Evolutionary conservation across 495 filamentous ascomycete species (phyloP), one percentile per base, ranked within the genome.

Genomic region (Xylaria cubensis): DNA sequence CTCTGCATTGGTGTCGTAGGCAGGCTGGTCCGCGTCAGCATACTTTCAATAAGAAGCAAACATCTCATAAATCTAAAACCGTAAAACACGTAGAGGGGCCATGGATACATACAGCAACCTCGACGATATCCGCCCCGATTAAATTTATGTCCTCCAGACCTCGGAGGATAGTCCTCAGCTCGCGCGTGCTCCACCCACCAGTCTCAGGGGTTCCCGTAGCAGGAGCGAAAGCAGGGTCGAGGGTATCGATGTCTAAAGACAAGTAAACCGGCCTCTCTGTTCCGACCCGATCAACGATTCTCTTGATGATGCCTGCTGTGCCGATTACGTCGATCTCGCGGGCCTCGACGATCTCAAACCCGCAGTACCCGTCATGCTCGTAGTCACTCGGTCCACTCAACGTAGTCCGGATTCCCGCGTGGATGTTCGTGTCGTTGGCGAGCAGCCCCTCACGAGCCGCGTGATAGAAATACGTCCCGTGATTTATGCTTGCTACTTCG

Each of bases 391-490:
- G 86, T 24, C 93, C 92, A 9, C 88, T 89, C 21, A 96, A 82
- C 8, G 93, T 86, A 0, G 92, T 95, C 26, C 93, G 87, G 65
- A 96, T 87, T 1, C 94, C 93, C 1, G 92, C 93, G 80, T 96
- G 93, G 32, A 93, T 90, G 73, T 81, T 83, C 19, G 88, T 92
- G 68, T 88, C 84, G 78, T 94, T 93, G 32, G 85, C 82, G 62
- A 96, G 91, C 53, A 96, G 80, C 0, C 92, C 92, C 80, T 95
- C 93, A 19, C 87, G 89, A 65, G 89, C 86, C 2, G 93, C 93
- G 75, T 94, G 88, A 86, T 93, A 93, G 85, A 97, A 96, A 86
- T 95, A 95, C 29, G 87, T 92, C 8, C 94, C 93, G 80, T 97
- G 94, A 79, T 92, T 97, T 82, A 96, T 93, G 70, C 76, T 77